Base-by-base conservation (phyloP, 192 early-diverging fungal species). In the Pilobolus umbonatus region DNA sequence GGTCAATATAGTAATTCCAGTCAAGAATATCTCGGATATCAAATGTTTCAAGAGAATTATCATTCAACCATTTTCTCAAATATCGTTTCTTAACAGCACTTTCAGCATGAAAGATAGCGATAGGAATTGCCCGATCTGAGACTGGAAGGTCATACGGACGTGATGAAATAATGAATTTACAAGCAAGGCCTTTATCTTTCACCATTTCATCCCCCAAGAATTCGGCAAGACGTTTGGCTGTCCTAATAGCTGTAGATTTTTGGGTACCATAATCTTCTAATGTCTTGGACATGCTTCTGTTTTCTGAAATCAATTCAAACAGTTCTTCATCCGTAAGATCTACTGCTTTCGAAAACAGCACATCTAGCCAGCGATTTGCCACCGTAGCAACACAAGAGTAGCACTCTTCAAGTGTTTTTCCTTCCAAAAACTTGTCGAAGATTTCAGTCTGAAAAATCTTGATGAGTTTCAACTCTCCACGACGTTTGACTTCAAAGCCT, bases 181-280 rank as follows among this genome's bases (percentile, higher is more conserved):
- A 99, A 40, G 89, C 88, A 55, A 99, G 69, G 17, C 94, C 94
- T 63, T 95, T 95, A 72, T 96, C 97, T 69, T 95, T 94, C 19
- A 98, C 93, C 93, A 98, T 96, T 62, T 96, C 83, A 65, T 96
- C 92, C 46, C 97, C 97, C 60, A 99, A 74, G 47, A 99, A 96
- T 81, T 98, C 95, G 1, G 93, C 93, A 30, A 99, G 71, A 51
- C 97, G 85, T 17, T 86, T 90, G 1, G 97, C 97, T 1, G 95
- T 96, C 55, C 85, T 94, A 56, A 99, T 96, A 9, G 93, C 83
- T 8, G 97, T 96, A 2, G 91, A 94, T 59, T 98, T 98, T 74
- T 94, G 92, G 10, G 70, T 65, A 3, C 90, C 97, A 68, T 99
- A 99, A n/a, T 89, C 87, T 52, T 93, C 91, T 44, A 98, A 72